Conservation (phyloP, 192 early-diverging fungal species). For the Backusella sp. region DNA sequence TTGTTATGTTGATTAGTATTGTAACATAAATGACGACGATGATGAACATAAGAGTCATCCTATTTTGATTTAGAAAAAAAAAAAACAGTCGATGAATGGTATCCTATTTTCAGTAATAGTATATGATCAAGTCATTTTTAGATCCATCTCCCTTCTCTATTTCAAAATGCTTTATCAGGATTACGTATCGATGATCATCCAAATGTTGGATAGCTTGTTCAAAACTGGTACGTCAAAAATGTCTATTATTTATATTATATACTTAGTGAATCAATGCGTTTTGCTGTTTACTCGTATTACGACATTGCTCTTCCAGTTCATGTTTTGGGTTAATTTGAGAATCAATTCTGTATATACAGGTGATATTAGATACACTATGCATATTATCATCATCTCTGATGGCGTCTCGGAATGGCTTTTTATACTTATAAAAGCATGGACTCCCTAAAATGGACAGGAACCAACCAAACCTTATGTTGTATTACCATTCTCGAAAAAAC, state of each 20-base stretch:
- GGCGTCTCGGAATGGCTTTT: too few species aligned
- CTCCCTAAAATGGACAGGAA: neutral
- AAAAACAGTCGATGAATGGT: too few species aligned
- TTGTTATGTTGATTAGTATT: neutral
- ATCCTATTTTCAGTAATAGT: too few species aligned
- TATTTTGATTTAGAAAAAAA: too few species aligned
- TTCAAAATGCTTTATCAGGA: neutral
- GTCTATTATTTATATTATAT: neutral
- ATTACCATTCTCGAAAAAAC: neutral
- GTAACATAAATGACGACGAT: neutral
- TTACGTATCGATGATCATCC: neutral
- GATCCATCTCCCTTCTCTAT: neutral
- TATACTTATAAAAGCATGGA: neutral
- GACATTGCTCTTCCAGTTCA: neutral
- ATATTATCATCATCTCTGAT: too few species aligned
- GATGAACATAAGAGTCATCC: neutral
- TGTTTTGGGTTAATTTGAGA: neutral
- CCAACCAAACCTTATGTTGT: neutral
- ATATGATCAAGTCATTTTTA: too few species aligned
- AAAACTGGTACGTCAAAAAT: neutral
- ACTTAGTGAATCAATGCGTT: neutral
- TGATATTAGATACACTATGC: neutral
- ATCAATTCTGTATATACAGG: neutral
- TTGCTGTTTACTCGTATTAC: neutral
- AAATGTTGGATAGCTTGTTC: neutral